Evolutionary conservation across 768 basidiomycete genomes (phyloP).

Genomic region (Suillus discolor): DNA sequence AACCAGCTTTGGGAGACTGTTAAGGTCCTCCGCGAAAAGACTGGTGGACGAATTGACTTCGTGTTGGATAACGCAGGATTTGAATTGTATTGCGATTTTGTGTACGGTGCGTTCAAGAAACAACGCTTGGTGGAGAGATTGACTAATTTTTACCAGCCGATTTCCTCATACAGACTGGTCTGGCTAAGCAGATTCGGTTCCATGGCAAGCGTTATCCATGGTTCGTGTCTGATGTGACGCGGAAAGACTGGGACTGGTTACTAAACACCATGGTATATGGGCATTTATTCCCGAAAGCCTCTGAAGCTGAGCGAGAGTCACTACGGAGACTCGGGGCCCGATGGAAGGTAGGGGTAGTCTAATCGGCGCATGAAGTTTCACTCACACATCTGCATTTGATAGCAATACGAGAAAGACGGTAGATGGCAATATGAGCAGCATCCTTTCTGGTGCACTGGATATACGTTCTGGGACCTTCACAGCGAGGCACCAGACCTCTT

Average conservation of each 20-base stretch:
- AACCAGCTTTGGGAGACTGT: constrained; percentile 72
- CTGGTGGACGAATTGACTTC: constrained; percentile 78
- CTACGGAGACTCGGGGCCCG: constrained; percentile 76
- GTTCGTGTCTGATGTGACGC: constrained; percentile 94
- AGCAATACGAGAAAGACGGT: constrained; percentile 92
- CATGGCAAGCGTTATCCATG: constrained; percentile 96
- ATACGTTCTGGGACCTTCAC: constrained; percentile 89
- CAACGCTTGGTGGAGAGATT: background rate
- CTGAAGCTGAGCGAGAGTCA: constrained; percentile 80
- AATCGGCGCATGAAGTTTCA: background rate
- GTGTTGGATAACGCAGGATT: constrained; percentile 84
- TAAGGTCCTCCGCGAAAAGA: constrained; percentile 66
- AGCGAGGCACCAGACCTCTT: constrained; percentile 89
- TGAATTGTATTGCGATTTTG: constrained; percentile 86
- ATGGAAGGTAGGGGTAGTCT: constrained; percentile 71
- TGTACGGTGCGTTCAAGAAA: constrained; percentile 62
- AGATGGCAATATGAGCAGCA: constrained; percentile 96
- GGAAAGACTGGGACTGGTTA: constrained; percentile 94
- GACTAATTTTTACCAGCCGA: constrained; percentile 62
- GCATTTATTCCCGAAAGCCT: constrained; percentile 84
- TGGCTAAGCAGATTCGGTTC: constrained; percentile 84
- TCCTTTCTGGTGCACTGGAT: constrained; percentile 95
- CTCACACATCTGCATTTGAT: constrained; percentile 1
- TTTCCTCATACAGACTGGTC: constrained; percentile 89
- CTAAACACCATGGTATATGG: constrained; percentile 88